These are phyloP conservation scores for Mucor sp. DNA, from an alignment of 371 early-diverging fungal genomes.

Conservation along the genomic window DNA sequence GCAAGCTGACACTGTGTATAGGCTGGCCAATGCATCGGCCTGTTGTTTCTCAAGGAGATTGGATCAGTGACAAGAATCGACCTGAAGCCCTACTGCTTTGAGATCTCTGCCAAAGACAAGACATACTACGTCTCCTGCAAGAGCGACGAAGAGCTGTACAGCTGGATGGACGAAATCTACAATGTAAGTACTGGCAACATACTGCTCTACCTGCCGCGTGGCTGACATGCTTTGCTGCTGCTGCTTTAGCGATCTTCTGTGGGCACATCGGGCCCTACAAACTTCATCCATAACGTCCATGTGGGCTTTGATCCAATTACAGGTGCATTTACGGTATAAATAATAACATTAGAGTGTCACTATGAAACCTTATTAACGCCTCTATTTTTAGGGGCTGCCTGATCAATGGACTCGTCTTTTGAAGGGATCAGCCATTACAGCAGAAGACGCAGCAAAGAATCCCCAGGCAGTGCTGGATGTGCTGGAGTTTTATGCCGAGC, in stretches of 20 bases:
- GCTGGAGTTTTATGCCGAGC: conserved; percentile 94
- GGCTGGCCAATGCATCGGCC: conserved; percentile 55
- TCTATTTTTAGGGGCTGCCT: conserved; percentile 76
- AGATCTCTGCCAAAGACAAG: conserved; percentile 85
- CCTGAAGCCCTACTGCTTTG: conserved; percentile 87
- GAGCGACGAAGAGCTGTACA: conserved; percentile 94
- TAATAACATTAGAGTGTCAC: not conserved
- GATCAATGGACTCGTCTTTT: conserved; percentile 91
- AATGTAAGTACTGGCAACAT: conserved; percentile 45
- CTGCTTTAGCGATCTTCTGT: conserved; percentile 71
- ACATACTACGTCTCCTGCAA: conserved; percentile 85
- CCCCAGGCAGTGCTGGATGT: conserved; percentile 98
- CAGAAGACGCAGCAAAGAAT: conserved; percentile 94
- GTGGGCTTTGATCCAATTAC: conserved; percentile 93
- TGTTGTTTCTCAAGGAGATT: conserved; percentile 90
- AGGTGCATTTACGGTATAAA: conserved; percentile 88
- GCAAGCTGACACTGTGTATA: not conserved
- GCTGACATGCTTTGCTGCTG: not conserved
- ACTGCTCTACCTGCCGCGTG: too few species aligned
- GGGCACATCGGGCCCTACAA: conserved; percentile 89
- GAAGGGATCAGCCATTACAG: conserved; percentile 89
- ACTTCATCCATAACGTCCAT: conserved; percentile 93
- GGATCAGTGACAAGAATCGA: conserved; percentile 82
- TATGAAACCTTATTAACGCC: not conserved
- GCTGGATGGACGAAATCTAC: conserved; percentile 96